Conservation (phyloP, 495 filamentous ascomycete species). For the Tetracladium setigerum region DNA sequence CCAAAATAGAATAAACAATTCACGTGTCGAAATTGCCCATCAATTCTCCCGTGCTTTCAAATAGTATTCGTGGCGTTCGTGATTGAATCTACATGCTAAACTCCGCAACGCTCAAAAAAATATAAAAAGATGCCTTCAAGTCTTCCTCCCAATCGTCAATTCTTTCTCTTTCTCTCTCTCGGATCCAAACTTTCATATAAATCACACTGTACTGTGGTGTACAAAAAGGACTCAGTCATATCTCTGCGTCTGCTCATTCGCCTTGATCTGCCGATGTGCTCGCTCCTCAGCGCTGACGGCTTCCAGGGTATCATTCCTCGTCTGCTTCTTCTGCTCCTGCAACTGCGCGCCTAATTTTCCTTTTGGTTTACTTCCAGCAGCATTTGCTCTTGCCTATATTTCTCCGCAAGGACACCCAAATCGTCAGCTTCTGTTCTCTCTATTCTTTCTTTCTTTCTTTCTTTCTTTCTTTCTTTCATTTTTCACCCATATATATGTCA, state of each 20-base stretch:
- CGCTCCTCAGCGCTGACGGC: conserved; percentile 49
- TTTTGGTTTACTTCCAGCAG: conserved; percentile 27
- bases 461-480: no score
- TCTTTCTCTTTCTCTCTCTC: background rate
- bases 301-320: conserved; percentile 48
- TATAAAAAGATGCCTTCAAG: background rate
- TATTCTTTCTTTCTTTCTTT: no score
- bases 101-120: background rate
- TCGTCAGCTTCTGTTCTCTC: no score
- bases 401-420: background rate
- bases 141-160: background rate
- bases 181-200: no score
- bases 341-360: conserved; percentile 57
- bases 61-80: no score
- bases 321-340: conserved; percentile 59
- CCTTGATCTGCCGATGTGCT: conserved; percentile 40
- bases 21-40: background rate
- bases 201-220: no score
- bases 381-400: conserved; percentile 36
- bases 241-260: conserved; percentile 35
- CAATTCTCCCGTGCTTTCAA: no score
- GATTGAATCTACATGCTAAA: background rate
- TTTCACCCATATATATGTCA: no score
- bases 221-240: conserved; percentile 38
- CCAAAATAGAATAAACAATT: background rate